Percentiles rank a stretch among this genome's conserved stretches.
These are phyloP conservation scores for Scedosporium aurantiacum DNA, from an alignment of 2,329 filamentous ascomycete species.

Conservation along the genomic window DNA sequence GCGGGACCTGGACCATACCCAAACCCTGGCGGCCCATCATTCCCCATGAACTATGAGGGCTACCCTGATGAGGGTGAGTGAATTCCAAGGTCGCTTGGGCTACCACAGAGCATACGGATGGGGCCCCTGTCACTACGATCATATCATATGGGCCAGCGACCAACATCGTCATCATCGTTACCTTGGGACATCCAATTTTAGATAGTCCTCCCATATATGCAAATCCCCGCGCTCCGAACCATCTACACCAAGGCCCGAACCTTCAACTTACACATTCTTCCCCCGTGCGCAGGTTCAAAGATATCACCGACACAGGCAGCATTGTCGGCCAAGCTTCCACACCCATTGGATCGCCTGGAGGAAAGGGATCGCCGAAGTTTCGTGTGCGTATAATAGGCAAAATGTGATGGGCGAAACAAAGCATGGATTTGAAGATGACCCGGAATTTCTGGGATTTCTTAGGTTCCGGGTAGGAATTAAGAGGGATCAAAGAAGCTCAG, in stretches of 20 bases:
- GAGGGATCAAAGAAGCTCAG: not conserved
- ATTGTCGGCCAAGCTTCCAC: not conserved
- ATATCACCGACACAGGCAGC: not conserved
- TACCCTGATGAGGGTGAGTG: conserved; percentile 5
- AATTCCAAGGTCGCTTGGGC: not conserved
- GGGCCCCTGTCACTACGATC: not conserved
- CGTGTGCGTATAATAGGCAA: not conserved
- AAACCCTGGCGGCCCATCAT: not conserved
- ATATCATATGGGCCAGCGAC: not conserved
- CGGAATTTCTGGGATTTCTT: not conserved
- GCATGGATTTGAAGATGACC: not conserved
- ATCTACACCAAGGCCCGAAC: not conserved
- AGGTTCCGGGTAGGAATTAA: not conserved
- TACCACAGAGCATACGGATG: not conserved
- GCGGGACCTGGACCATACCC: not conserved
- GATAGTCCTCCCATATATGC: not conserved
- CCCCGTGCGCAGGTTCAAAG: not conserved
- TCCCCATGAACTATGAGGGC: not conserved
- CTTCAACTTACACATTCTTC: not conserved
- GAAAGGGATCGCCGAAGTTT: not conserved
- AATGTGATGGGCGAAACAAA: not conserved
- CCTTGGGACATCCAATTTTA: not conserved
- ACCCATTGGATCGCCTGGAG: not conserved
- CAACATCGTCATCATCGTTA: not conserved
- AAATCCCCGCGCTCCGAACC: not conserved